A percentile compares a stretch with the other conserved stretches of the same genome.
These are phyloP conservation scores for Calonectria hongkongensis DNA, from an alignment of 2,329 filamentous ascomycete genomes.

Conservation along the genomic window DNA sequence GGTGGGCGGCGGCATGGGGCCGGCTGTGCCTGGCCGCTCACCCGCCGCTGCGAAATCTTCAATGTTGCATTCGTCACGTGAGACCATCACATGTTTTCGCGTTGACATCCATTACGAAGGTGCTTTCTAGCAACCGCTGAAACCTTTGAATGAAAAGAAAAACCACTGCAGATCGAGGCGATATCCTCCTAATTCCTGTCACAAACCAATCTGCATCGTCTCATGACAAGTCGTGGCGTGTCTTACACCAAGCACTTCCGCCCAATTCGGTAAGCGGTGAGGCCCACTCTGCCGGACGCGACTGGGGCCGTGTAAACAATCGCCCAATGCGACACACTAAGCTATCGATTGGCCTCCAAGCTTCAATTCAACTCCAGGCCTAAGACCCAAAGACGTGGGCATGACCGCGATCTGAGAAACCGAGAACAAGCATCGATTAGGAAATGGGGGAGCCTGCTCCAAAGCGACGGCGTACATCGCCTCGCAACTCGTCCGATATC, in stretches of 20 bases:
- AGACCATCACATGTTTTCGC: constrained; percentile 42
- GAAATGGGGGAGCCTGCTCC: constrained; percentile 73
- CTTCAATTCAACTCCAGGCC: constrained; percentile 20
- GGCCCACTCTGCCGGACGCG: constrained; percentile 52
- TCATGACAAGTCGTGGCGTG: constrained; percentile 12
- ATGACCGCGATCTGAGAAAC: constrained; percentile 41
- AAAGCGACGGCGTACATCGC: constrained; percentile 79
- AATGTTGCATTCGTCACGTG: not conserved
- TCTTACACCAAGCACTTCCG: not conserved
- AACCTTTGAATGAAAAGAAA: too few relatives aligned
- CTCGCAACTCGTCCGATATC: constrained; percentile 60
- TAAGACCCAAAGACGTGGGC: not conserved
- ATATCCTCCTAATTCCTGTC: constrained; percentile 1
- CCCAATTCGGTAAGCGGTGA: constrained; percentile 51
- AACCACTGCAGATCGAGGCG: too few relatives aligned
- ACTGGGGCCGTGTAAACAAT: constrained; percentile 53
- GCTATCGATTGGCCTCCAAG: constrained; percentile 27
- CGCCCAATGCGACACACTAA: constrained; percentile 48
- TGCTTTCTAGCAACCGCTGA: too few relatives aligned
- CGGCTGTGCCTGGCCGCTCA: constrained; percentile 22
- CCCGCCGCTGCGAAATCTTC: not conserved
- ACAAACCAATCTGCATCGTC: not conserved
- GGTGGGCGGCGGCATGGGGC: constrained; percentile 9
- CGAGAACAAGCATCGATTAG: not conserved
- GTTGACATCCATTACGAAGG: not conserved